Percentiles rank a stretch among this genome's conserved stretches.
phyloP scores from a whole-genome alignment of 2,329 filamentous ascomycete genomes.

The Incumbomyces delicatus region DNA sequence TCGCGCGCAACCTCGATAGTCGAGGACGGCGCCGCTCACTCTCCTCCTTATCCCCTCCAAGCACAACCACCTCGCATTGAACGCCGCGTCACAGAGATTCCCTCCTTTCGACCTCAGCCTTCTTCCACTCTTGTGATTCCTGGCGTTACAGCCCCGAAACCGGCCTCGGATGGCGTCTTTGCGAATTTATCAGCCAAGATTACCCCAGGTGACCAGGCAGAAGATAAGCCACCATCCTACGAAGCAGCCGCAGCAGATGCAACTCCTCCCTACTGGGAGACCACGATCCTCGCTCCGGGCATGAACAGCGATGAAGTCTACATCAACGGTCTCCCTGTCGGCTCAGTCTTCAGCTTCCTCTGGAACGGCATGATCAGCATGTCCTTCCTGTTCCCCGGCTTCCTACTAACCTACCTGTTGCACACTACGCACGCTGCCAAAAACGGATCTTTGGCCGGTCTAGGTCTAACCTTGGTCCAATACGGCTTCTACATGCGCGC shows the following conservation, averaged over 20 bases:
- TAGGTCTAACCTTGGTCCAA: slow-evolving; percentile 90
- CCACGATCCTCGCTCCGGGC: slow-evolving; percentile 88
- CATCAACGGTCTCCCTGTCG: slow-evolving; percentile 86
- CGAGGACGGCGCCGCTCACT: not conserved
- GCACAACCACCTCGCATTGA: slow-evolving; percentile 24
- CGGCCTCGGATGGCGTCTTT: slow-evolving; percentile 89
- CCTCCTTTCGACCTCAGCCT: slow-evolving; percentile 32
- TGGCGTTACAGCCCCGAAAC: slow-evolving; percentile 30
- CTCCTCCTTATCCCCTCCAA: not conserved
- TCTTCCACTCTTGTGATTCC: slow-evolving; percentile 20
- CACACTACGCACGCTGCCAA: slow-evolving; percentile 98
- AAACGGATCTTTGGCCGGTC: slow-evolving; percentile 86
- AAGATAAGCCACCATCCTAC: slow-evolving; percentile 91
- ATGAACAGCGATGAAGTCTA: slow-evolving; percentile 91
- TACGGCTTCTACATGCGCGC: slow-evolving; percentile 94
- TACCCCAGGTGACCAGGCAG: slow-evolving; percentile 67
- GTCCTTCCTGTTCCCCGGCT: slow-evolving; percentile 93
- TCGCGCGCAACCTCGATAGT: not conserved
- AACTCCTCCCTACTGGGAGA: slow-evolving; percentile 97
- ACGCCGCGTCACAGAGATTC: slow-evolving; percentile 45
- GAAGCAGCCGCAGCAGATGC: slow-evolving; percentile 96
- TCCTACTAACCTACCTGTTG: slow-evolving; percentile 92
- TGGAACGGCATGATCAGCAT: slow-evolving; percentile 88
- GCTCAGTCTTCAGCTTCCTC: slow-evolving; percentile 71
- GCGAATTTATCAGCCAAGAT: slow-evolving; percentile 90